Evolutionary conservation across 306 rosid genomes (phyloP), one percentile per base, ranked within the genome.

Genomic region (Prinsepia uniflora): DNA sequence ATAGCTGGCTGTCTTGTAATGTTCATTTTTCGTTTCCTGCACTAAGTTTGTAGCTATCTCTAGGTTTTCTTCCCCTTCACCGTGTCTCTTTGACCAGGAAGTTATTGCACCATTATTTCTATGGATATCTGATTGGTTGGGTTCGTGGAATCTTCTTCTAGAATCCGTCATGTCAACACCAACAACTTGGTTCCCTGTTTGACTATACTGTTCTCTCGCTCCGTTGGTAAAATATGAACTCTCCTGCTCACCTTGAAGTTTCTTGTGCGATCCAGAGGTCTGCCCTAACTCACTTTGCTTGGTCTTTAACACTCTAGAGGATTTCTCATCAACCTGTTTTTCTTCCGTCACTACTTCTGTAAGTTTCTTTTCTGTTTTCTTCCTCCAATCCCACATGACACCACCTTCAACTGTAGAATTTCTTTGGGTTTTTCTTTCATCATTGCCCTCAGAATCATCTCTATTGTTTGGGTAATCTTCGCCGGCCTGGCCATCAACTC

Each of bases 351-450:
- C 70, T 72, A 62, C 75, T 42, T 79, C 86, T 36, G 71, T 60
- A 64, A 80, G 82, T 86, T 74, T 84, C 79, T 84, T 88, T 87
- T 89, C 96, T 1, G 84, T 81, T 75, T 84, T 84, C 79, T 89
- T 95, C 81, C 89, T 84, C 77, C 76, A 74, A 72, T 71, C 87
- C 87, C 82, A 85, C 56, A 79, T 76, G 66, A 75, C 81, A 80
- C 74, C 81, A 63, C 68, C 83, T 49, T 40, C 77, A 68, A 64
- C 75, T 40, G 60, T 63, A 70, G 72, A 57, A 60, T 65, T 80
- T 71, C 72, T 82, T 76, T 67, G 88, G 14, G 80, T 76, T 46
- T 76, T 63, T 79, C 54, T 56, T 61, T 19, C 70, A 19, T 58
- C 76, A 64, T 60, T 63, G 61, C 49, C 81, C 70, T 79, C 68